phyloP scores from a whole-genome alignment of 148 eudicot genomes.

The Persicaria maculosa region DNA sequence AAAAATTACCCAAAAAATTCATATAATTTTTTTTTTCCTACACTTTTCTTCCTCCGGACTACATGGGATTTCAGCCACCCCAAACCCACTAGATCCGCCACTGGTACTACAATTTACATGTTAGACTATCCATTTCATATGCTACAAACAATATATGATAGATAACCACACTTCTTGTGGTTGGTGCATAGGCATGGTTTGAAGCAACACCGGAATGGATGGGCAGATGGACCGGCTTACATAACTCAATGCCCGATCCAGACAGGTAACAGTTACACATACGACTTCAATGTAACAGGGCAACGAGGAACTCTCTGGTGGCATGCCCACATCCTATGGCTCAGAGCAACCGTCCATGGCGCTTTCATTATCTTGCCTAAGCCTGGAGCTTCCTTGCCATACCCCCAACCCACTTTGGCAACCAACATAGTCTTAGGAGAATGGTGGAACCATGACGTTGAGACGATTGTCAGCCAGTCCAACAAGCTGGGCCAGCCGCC shows the following conservation, averaged over 20 bases:
- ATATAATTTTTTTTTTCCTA: too few species aligned
- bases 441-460: conserved; percentile 63
- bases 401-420: conserved; percentile 42
- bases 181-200: conserved; percentile 46
- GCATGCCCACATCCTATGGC: conserved; percentile 68
- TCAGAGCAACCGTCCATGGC: conserved; percentile 55
- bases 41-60: too few species aligned
- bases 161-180: not conserved
- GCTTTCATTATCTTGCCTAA: conserved; percentile 50
- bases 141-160: not conserved
- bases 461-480: conserved; percentile 42
- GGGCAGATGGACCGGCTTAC: conserved; percentile 70
- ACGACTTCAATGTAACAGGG: conserved; percentile 51
- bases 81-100: too few species aligned
- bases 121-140: not conserved
- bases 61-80: too few species aligned
- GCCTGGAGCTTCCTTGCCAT: conserved; percentile 46
- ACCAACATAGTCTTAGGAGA: conserved; percentile 44
- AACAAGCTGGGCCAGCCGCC: conserved; percentile 42
- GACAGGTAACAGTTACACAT: conserved; percentile 39
- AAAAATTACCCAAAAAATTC: too few species aligned
- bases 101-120: too few species aligned
- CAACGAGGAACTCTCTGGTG: conserved; percentile 68
- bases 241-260: conserved; percentile 64
- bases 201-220: conserved; percentile 49